Conservation (phyloP, 208 protist genomes). For the Wallacemonas collosoma region DNA sequence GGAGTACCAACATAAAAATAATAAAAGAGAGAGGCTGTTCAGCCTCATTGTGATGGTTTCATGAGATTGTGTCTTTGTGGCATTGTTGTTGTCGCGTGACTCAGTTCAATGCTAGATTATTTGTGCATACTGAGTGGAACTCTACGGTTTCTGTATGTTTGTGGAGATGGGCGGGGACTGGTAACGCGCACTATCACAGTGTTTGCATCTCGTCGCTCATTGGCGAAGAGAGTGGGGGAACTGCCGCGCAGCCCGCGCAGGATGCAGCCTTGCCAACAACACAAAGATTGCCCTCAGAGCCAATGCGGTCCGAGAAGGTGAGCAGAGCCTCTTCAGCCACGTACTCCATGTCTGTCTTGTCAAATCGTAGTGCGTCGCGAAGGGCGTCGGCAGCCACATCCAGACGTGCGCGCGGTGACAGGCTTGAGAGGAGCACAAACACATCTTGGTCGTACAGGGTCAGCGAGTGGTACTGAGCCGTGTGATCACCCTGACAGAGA, state of each 20-base stretch:
- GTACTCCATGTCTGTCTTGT: slow-evolving; percentile 67
- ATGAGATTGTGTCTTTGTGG: not conserved
- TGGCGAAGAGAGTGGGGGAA: slow-evolving; percentile 6
- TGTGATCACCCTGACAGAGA: slow-evolving; percentile 57
- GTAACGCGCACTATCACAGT: not conserved
- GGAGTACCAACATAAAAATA: not conserved
- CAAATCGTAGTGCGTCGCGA: slow-evolving; percentile 12
- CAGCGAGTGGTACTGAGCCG: slow-evolving; percentile 49
- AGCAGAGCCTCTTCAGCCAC: slow-evolving; percentile 80
- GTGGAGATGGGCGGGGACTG: not conserved
- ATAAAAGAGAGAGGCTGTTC: slow-evolving; percentile 6
- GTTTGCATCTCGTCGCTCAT: slow-evolving; percentile 1
- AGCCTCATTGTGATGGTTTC: not conserved
- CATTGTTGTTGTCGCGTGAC: not conserved
- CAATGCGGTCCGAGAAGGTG: slow-evolving; percentile 37
- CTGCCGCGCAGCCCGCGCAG: not conserved
- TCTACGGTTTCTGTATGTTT: slow-evolving; percentile 9
- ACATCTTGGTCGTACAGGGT: slow-evolving; percentile 52
- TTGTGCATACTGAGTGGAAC: not conserved
- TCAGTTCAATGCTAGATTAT: slow-evolving; percentile 7
- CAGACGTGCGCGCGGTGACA: slow-evolving; percentile 9
- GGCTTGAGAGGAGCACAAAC: slow-evolving; percentile 55
- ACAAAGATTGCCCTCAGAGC: slow-evolving; percentile 17
- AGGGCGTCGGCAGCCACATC: slow-evolving; percentile 30
- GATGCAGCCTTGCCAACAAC: slow-evolving; percentile 7